These are phyloP conservation scores for Eucalyptus cloeziana DNA, from an alignment of 345 rosid species.

Conservation along the genomic window DNA sequence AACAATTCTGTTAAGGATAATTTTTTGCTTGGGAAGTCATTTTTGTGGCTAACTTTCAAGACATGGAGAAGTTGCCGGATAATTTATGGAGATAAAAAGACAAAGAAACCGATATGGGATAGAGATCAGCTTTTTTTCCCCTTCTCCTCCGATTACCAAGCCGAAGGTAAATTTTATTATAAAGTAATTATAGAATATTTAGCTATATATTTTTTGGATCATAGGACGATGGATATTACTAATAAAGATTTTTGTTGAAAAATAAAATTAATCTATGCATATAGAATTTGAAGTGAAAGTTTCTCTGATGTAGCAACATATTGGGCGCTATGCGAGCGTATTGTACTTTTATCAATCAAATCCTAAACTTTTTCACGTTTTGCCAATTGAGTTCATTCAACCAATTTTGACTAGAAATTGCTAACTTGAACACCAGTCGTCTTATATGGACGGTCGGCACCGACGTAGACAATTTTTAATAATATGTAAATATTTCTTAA, in stretches of 20 bases:
- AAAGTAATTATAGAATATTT: no score
- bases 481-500: no score
- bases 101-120: neutral
- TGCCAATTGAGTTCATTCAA: rapidly evolving
- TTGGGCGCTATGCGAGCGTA: neutral
- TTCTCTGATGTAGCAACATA: neutral
- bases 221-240: neutral
- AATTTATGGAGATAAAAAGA: neutral
- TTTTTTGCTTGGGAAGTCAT: neutral
- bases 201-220: no score
- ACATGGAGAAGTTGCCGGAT: neutral
- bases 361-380: no score
- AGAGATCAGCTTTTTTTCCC: neutral
- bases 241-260: neutral
- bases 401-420: no score
- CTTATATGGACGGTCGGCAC: rapidly evolving
- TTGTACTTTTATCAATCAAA: rapidly evolving
- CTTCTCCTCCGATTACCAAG: neutral
- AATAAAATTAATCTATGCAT: no score
- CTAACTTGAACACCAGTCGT: rapidly evolving
- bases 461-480: rapidly evolving
- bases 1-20: neutral
- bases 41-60: neutral
- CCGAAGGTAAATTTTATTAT: neutral
- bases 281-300: no score